A percentile compares a stretch with the other conserved stretches of the same genome.
These are phyloP conservation scores for Solanum etuberosum DNA, from an alignment of 257 asterid species.

Conservation along the genomic window DNA sequence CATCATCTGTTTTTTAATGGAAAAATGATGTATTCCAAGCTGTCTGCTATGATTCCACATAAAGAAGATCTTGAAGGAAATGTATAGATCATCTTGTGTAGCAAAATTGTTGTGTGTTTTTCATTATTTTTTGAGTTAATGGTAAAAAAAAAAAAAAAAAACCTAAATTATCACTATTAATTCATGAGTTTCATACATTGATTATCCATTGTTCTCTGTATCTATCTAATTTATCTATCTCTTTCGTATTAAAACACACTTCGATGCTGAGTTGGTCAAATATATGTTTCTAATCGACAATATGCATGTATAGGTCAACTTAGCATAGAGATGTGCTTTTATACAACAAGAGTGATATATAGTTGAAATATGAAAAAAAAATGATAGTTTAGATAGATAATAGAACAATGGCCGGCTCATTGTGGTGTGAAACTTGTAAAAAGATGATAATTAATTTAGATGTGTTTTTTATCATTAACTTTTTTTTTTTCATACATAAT, in stretches of 20 bases:
- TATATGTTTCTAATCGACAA: background rate
- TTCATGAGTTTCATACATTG: background rate
- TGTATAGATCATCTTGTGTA: background rate
- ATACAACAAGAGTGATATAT: background rate
- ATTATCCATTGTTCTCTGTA: background rate
- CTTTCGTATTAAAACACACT: background rate
- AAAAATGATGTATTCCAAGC: background rate
- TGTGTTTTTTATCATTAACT: background rate
- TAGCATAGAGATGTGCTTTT: background rate
- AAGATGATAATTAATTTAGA: background rate
- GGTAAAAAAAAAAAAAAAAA: background rate
- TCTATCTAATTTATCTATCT: background rate
- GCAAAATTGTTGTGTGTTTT: background rate
- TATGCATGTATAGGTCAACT: background rate
- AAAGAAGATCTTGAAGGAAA: background rate
- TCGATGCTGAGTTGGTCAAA: background rate
- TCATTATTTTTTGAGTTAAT: background rate
- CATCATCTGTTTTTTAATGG: slow-evolving; percentile 1
- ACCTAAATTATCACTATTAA: background rate
- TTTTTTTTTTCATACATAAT: background rate
- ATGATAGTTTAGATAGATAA: background rate
- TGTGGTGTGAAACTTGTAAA: background rate
- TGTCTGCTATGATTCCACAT: slow-evolving; percentile 1
- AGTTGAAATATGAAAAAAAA: background rate
- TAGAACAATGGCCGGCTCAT: background rate